A percentile compares a stretch with the other conserved stretches of the same genome.
Evolutionary conservation across 768 basidiomycete genomes (phyloP).

Genomic region (Mycena filopes): DNA sequence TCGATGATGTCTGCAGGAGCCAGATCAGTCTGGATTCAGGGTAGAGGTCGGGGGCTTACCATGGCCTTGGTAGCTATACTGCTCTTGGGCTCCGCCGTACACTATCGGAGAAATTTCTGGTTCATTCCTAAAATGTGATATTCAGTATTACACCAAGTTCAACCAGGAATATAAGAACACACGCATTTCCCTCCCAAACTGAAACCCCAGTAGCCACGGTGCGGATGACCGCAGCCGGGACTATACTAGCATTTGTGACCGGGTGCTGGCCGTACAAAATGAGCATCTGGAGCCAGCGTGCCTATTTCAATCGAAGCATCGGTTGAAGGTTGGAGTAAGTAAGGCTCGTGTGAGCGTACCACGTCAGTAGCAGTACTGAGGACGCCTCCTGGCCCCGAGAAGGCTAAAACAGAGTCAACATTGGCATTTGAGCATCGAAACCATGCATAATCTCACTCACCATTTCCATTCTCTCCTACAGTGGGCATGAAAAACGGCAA

Average conservation of each 20-base stretch:
- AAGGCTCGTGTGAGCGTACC: background rate
- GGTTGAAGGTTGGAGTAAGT: background rate
- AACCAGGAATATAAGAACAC: background rate
- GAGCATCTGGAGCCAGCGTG: constrained; percentile 20
- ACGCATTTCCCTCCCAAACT: background rate
- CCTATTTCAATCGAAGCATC: background rate
- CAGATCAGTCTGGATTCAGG: too few species aligned
- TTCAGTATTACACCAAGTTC: background rate
- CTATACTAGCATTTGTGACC: background rate
- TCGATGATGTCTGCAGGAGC: background rate
- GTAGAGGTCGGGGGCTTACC: background rate
- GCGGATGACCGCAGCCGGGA: background rate
- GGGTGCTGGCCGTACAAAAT: constrained; percentile 12
- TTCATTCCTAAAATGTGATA: background rate
- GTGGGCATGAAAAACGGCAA: background rate
- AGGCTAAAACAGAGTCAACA: background rate
- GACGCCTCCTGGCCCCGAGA: constrained; percentile 7
- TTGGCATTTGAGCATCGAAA: background rate
- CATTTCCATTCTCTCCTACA: background rate
- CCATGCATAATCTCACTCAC: background rate
- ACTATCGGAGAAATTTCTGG: constrained; percentile 7
- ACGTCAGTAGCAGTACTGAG: constrained; percentile 4
- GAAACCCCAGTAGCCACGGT: background rate
- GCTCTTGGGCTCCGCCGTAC: constrained; percentile 8
- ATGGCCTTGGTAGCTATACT: constrained; percentile 4